Evolutionary conservation across 371 early-diverging fungal genomes (phyloP).

Genomic region (Parasitella parasitica): DNA sequence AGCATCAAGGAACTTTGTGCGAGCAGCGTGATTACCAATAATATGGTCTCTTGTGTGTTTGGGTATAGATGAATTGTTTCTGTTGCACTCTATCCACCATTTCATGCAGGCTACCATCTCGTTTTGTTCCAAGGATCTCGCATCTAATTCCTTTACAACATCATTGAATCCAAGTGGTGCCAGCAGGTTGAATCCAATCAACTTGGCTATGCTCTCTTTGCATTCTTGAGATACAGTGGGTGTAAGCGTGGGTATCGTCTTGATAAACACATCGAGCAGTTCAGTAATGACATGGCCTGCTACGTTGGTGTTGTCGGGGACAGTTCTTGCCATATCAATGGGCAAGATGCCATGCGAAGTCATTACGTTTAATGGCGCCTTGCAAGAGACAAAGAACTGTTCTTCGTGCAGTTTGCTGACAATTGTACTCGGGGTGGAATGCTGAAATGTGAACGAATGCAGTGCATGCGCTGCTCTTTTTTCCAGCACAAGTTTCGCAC

Average conservation of each 20-base stretch:
- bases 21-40: not conserved
- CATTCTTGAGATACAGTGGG: constrained; percentile 47
- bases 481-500: constrained; percentile 54
- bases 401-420: constrained; percentile 63
- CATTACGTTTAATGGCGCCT: constrained; percentile 54
- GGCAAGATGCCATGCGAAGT: constrained; percentile 69
- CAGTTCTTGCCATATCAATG: constrained; percentile 46
- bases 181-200: constrained; percentile 43
- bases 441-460: constrained; percentile 65
- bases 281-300: constrained; percentile 19
- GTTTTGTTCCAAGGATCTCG: constrained; percentile 45
- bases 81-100: constrained; percentile 72
- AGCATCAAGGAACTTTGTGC: constrained; percentile 30
- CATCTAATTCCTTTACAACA: constrained; percentile 65
- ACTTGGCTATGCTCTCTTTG: constrained; percentile 57
- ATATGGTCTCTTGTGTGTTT: constrained; percentile 1
- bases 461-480: constrained; percentile 74
- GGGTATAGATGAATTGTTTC: constrained; percentile 18
- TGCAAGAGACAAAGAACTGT: constrained; percentile 58
- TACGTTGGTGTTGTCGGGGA: constrained; percentile 20
- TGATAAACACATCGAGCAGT: constrained; percentile 60
- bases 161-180: constrained; percentile 57
- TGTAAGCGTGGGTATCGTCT: constrained; percentile 63
- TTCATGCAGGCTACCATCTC: constrained; percentile 74
- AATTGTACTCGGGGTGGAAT: constrained; percentile 71